A percentile compares a stretch with the other conserved stretches of the same genome.
Conservation (phyloP, 768 basidiomycete species). For the Pholiota conissans region DNA sequence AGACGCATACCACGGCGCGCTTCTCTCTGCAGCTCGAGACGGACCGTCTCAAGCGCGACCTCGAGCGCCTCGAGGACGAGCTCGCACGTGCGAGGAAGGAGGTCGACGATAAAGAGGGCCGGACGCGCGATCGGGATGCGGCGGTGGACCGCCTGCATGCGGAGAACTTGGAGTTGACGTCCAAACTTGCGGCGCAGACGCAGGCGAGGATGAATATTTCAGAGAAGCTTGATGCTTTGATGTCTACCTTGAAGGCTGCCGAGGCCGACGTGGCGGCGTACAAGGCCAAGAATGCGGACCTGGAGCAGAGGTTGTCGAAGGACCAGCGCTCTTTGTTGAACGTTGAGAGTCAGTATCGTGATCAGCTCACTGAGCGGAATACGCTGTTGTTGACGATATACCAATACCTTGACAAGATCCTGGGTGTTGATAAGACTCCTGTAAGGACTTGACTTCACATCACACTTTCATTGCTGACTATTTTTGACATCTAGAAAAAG, state of each 20-base stretch:
- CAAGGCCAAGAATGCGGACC: slow-evolving; percentile 63
- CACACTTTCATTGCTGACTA: background rate
- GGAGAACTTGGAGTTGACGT: slow-evolving; percentile 79
- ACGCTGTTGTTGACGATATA: slow-evolving; percentile 90
- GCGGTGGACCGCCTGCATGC: slow-evolving; percentile 74
- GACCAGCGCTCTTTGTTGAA: slow-evolving; percentile 73
- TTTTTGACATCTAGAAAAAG: slow-evolving; percentile 55
- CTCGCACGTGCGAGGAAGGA: slow-evolving; percentile 70
- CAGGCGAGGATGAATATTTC: slow-evolving; percentile 84
- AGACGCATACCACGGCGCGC: slow-evolving; percentile 78
- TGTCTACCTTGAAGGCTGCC: slow-evolving; percentile 58
- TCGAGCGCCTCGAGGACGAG: slow-evolving; percentile 80
- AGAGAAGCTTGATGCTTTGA: slow-evolving; percentile 83
- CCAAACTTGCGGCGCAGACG: slow-evolving; percentile 79
- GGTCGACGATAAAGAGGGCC: slow-evolving; percentile 63
- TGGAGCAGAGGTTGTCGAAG: slow-evolving; percentile 80
- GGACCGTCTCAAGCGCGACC: slow-evolving; percentile 82
- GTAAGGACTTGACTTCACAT: slow-evolving; percentile 41
- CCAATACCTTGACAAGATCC: slow-evolving; percentile 92
- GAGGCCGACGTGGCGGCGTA: slow-evolving; percentile 67
- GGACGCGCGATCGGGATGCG: slow-evolving; percentile 67
- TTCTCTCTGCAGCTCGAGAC: slow-evolving; percentile 90
- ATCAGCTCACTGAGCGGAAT: slow-evolving; percentile 92
- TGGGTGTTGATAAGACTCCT: slow-evolving; percentile 85
- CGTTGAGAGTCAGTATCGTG: slow-evolving; percentile 81